Evolutionary conservation across 345 rosid genomes (phyloP), one percentile per base, ranked within the genome.

Genomic region (Rubroshorea leprosula): DNA sequence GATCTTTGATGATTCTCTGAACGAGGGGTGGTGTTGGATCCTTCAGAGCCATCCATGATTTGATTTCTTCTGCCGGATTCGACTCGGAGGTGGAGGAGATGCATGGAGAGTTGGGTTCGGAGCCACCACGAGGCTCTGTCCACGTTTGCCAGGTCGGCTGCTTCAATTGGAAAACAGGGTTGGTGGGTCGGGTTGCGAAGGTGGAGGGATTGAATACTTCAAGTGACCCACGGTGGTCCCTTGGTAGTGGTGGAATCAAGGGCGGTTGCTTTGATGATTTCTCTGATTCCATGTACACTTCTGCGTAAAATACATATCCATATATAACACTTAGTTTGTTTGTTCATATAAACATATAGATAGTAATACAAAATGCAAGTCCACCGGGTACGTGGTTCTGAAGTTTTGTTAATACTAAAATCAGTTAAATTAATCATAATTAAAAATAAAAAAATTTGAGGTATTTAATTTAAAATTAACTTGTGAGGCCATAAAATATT

Each of bases 11-110:
- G 51, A 25, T 18, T 6, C 21, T 67, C 25, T 51, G 66, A 0
- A 25, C 9, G 31, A 55, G 20, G 0, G 71, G 57, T 25, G 72
- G 25, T 22, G 67, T 46, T 0, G 70, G 45, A 9, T 84, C 95
- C 61, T 72, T 78, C 49, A 92, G 68, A 67, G 98, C 98, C 98
- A 92, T 83, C 98, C 98, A 92, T 72, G 98, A 80, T 22, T 95
- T 75, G 38, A 76, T 67, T 54, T 81, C 94, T 51, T 84, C 82
- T 3, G 5, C 35, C 35, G 35, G 5, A 29, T 8, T 8, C 41
- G 41, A 8, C 7, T 2, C 12, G 1, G 41, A 35, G 12, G 7
- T 35, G 41, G 12, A 57, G 1, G 68, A 39, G 21, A 57, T 49
- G 44, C 51, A 48, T 12, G 65, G 60, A 23, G 72, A 64, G 35